Conservation (phyloP, 257 asterid species). For the Ajuga chamaepitys region DNA sequence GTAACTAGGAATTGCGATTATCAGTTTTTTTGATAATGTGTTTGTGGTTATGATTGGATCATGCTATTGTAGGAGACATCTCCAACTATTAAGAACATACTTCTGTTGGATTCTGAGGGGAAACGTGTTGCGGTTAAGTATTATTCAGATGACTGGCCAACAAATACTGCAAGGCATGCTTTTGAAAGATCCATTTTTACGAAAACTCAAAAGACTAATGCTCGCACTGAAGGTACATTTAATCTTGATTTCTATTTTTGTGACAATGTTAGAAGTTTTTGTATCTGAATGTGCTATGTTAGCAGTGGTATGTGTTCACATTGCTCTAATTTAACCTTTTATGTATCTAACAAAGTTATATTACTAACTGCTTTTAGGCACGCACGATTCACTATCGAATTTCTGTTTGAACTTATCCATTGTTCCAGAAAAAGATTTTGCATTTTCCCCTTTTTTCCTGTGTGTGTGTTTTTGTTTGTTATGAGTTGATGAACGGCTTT, state of each 20-base stretch:
- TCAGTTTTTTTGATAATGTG: background rate
- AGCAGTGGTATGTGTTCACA: background rate
- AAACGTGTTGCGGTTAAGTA: conserved; percentile 95
- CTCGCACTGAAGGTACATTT: conserved; percentile 74
- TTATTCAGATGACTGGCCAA: conserved; percentile 86
- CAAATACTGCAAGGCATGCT: conserved; percentile 67
- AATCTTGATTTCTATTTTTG: background rate
- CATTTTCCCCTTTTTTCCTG: too few relatives aligned
- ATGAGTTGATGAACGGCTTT: background rate
- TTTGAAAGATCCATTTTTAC: conserved; percentile 79
- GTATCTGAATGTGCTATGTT: background rate
- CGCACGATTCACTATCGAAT: too few relatives aligned
- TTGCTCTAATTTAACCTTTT: background rate
- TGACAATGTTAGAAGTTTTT: background rate
- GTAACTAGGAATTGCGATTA: conserved; percentile 5
- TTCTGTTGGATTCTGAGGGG: conserved; percentile 92
- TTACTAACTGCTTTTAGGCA: too few relatives aligned
- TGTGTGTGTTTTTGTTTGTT: too few relatives aligned
- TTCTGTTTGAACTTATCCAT: too few relatives aligned
- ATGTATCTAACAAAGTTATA: background rate
- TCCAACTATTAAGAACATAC: conserved; percentile 83
- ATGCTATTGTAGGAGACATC: conserved; percentile 58
- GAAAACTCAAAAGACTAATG: conserved; percentile 90
- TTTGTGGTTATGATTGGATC: conserved; percentile 12
- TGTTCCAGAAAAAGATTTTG: too few relatives aligned